phyloP scores from a whole-genome alignment of 2,329 filamentous ascomycete genomes.

The Penicillium brasilianum region DNA sequence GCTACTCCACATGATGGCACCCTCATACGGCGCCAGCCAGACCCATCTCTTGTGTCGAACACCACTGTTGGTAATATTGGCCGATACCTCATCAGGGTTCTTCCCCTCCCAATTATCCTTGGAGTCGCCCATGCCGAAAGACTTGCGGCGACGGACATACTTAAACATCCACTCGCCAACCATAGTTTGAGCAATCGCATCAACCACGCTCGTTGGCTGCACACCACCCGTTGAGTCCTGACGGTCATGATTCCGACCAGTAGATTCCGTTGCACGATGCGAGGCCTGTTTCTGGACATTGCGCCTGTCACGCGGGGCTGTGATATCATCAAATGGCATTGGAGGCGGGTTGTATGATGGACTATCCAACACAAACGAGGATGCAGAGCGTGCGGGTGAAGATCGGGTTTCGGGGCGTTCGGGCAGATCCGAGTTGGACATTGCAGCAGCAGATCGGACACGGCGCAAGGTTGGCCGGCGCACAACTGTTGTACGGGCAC shows the following conservation, averaged over 20 bases:
- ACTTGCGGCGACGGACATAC: constrained; percentile 68
- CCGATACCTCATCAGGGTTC: constrained; percentile 69
- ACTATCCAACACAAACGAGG: constrained; percentile 71
- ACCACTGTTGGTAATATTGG: constrained; percentile 68
- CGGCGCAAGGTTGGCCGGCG: constrained; percentile 73
- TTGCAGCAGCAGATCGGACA: constrained; percentile 78
- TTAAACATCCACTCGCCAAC: constrained; percentile 75
- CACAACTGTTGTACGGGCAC: constrained; percentile 60
- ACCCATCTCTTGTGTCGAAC: constrained; percentile 94
- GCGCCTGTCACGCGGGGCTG: constrained; percentile 51
- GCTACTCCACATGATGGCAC: constrained; percentile 96
- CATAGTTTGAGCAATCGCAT: constrained; percentile 98
- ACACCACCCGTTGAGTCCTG: constrained; percentile 61
- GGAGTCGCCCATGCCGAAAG: constrained; percentile 73
- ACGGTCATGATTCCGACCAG: constrained; percentile 40
- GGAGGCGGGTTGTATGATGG: constrained; percentile 67
- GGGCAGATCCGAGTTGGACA: constrained; percentile 61
- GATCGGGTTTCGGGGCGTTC: constrained; percentile 54
- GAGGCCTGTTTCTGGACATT: constrained; percentile 27
- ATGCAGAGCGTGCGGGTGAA: constrained; percentile 62
- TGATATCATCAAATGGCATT: constrained; percentile 73
- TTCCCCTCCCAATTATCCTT: constrained; percentile 57
- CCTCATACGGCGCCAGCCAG: constrained; percentile 95
- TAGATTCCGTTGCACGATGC: constrained; percentile 33
- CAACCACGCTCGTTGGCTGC: constrained; percentile 81